Conservation (phyloP, 2,329 filamentous ascomycete species). For the Fusarium subglutinans region DNA sequence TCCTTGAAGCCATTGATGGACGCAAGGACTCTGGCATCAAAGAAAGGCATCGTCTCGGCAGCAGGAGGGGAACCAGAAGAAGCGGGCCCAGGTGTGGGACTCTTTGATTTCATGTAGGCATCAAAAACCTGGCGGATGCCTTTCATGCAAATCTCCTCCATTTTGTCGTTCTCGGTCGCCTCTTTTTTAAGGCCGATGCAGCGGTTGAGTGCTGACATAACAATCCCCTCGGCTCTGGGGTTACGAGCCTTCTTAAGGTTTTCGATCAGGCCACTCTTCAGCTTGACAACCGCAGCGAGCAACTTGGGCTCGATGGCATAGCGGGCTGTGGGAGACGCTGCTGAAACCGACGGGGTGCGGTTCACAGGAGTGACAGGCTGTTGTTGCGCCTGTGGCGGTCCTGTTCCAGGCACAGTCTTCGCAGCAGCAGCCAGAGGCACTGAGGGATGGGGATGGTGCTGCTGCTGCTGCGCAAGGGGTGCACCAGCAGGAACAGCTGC, state of each 20-base stretch:
- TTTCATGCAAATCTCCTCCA: slow-evolving; percentile 59
- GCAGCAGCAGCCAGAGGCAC: slow-evolving; percentile 23
- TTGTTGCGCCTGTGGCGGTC: slow-evolving; percentile 22
- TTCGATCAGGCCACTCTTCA: slow-evolving; percentile 58
- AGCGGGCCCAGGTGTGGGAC: slow-evolving; percentile 45
- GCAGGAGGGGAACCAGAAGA: slow-evolving; percentile 36
- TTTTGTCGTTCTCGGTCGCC: slow-evolving; percentile 55
- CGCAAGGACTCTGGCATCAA: slow-evolving; percentile 54
- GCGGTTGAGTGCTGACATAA: slow-evolving; percentile 63
- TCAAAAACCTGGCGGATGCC: slow-evolving; percentile 54
- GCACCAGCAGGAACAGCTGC: not conserved
- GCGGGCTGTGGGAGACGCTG: slow-evolving; percentile 41
- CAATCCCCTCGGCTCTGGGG: slow-evolving; percentile 56
- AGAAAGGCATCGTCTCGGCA: slow-evolving; percentile 42
- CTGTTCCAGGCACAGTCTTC: slow-evolving; percentile 34
- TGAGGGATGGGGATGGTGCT: slow-evolving; percentile 8
- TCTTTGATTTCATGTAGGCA: slow-evolving; percentile 53
- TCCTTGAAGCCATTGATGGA: slow-evolving; percentile 57
- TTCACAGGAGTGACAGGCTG: slow-evolving; percentile 29
- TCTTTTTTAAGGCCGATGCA: slow-evolving; percentile 58
- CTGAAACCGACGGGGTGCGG: slow-evolving; percentile 41
- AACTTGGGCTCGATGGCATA: slow-evolving; percentile 57
- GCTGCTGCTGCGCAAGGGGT: slow-evolving; percentile 21
- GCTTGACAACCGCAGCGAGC: slow-evolving; percentile 53
- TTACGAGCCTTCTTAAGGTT: slow-evolving; percentile 56